Base-by-base conservation (phyloP, 371 early-diverging fungal species). In the Syncephalastrum sp. region DNA sequence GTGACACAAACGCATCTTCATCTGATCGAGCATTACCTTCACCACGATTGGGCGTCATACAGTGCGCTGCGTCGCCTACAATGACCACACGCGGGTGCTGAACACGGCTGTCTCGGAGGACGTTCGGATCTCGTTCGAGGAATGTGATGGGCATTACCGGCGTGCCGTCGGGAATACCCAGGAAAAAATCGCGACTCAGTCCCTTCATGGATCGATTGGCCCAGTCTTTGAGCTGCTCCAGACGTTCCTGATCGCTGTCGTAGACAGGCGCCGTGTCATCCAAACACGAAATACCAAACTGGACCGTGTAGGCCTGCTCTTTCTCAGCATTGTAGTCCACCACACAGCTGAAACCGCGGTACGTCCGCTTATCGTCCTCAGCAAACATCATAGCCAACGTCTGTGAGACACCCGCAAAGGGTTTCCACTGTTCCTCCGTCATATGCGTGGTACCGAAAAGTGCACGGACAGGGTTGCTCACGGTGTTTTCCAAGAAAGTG, bases 1-100 rank as follows among this genome's bases (percentile, higher is more conserved):
- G 21, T 21, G 21, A 0, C 21, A 21, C 21, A 21, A 21, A 21
- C 21, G 2, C 21, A 21, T 21, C 14, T 14, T 12, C 14, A 46
- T 54, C 6, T 42, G 42, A 21, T 21, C 10, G 21, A 3, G 8
- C 33, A 14, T 51, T 53, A 57, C 69, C 63, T 56, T 69, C 70
- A 12, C 66, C 70, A 3, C 58, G 48, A 25, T 42, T 63, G 29
- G 47, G 27, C 8, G 70, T 65, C 66, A 66, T 60, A 4, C 55
- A 19, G 27, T 69, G 66, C 3, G 53, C 52, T 3, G 66, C 70
- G 50, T 69, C 66, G n/a, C 66, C 63, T 6, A 66, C 41, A 1
- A 66, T 24, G 6, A 54, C 38, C 15, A 69, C 60, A 1, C 53
- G 54, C 10, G 38, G 38, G 8, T 33, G 38, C 10, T 33, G 38